A percentile compares a stretch with the other conserved stretches of the same genome.
Conservation (phyloP, 257 asterid species). For the Pogostemon cablin region DNA sequence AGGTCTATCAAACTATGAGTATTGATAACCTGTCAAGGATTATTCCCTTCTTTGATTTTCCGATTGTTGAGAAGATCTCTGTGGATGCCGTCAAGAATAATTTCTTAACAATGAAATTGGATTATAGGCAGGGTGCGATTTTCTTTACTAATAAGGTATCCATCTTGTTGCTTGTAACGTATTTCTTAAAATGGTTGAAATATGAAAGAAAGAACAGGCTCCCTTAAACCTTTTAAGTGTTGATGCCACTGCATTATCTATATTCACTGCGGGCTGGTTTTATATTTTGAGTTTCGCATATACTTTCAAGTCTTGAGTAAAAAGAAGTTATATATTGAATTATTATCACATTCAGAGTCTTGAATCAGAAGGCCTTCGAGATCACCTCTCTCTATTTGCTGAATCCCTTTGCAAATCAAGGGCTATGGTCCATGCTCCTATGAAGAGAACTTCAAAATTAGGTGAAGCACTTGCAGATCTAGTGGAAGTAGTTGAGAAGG, state of each 20-base stretch:
- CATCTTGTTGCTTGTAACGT: slow-evolving; percentile 15
- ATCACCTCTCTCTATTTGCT: slow-evolving; percentile 65
- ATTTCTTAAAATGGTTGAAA: neutral
- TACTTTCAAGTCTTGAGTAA: neutral
- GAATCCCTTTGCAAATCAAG: slow-evolving; percentile 50
- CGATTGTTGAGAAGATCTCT: slow-evolving; percentile 76
- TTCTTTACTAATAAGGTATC: slow-evolving; percentile 81
- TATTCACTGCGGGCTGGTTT: too few relatives aligned
- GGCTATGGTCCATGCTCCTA: slow-evolving; percentile 60
- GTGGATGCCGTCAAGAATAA: slow-evolving; percentile 83
- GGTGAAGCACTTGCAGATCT: slow-evolving; percentile 59
- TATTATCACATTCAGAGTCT: slow-evolving; percentile 54
- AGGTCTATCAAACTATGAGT: slow-evolving; percentile 79
- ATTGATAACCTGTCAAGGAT: slow-evolving; percentile 67
- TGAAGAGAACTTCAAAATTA: slow-evolving; percentile 46
- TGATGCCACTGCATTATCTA: neutral
- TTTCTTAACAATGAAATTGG: slow-evolving; percentile 75
- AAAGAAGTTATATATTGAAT: neutral
- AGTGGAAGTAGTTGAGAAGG: slow-evolving; percentile 77
- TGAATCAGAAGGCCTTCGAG: slow-evolving; percentile 76
- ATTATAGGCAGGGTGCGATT: slow-evolving; percentile 74
- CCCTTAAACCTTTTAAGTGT: neutral
- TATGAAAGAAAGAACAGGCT: too few relatives aligned
- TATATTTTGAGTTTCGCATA: neutral
- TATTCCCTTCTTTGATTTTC: slow-evolving; percentile 75